Base-by-base conservation (phyloP, 768 basidiomycete species). In the Chiua virens region DNA sequence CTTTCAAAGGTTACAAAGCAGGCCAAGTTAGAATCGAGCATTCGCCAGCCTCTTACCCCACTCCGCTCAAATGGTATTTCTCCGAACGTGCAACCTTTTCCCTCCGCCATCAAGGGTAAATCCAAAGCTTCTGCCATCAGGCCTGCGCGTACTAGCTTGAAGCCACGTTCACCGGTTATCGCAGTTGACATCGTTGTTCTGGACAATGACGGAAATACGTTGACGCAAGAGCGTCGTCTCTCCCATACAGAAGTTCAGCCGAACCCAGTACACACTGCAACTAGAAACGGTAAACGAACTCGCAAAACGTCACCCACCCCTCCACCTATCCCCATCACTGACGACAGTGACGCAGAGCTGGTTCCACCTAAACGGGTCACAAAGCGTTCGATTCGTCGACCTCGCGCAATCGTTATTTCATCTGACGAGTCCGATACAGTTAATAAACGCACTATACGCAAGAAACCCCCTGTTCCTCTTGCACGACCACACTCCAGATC, bases 171-270 rank as follows among this genome's bases (percentile, higher is more conserved):
- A 1, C 79, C 81, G 1, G 65, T 79, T 18, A 75, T 89, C 13
- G 75, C 82, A 36, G 72, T 89, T 44, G 85, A 90, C 41, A 89
- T 91, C 45, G 71, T 83, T 34, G 72, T 87, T 32, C 49, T 89
- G 21, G 87, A 91, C 63, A 75, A 78, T 27, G 62, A 72, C 27
- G 89, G 89, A 13, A 73, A 66, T 44, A 79, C 73, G 30, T 52
- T 90, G 39, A 79, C 75, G 49, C 76, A 81, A 60, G 89, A 90
- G 64, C 72, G 77, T 53, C 74, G 89, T 49, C 71, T 82, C 10
- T 82, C 83, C 5, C 71, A 75, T 41, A 69, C 75, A 17, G 71
- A 75, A 45, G 54, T 77, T 5, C 70, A 71, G 37, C 51, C 67
- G 21, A 80, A 78, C 58, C 63, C 41, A 23, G 43, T 37, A 9